These are phyloP conservation scores for Colletotrichum acutatum DNA, from an alignment of 2,329 filamentous ascomycete genomes.

Conservation along the genomic window DNA sequence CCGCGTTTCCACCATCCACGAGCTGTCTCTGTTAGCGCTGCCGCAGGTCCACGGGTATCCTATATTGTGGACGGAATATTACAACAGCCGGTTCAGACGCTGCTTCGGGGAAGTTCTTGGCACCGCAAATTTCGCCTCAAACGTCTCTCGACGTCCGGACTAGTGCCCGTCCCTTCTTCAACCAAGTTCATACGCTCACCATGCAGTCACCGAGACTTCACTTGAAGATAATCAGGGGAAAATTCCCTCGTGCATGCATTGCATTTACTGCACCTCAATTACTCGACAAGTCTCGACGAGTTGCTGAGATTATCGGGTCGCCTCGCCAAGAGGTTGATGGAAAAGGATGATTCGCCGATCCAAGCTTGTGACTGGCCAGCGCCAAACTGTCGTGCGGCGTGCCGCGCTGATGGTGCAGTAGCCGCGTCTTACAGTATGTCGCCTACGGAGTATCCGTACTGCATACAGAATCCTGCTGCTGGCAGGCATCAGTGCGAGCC, in stretches of 20 bases:
- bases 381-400: constrained; percentile 5
- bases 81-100: neutral
- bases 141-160: neutral
- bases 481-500: neutral
- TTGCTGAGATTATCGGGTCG: neutral
- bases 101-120: constrained; percentile 7
- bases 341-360: neutral
- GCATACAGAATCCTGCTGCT: neutral
- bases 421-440: neutral
- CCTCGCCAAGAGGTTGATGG: constrained; percentile 1
- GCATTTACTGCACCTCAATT: neutral
- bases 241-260: neutral
- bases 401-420: constrained; percentile 14
- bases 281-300: constrained; percentile 6
- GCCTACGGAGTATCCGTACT: neutral
- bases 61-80: constrained; percentile 17
- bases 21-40: constrained; percentile 16
- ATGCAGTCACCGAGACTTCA: constrained; percentile 11
- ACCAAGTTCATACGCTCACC: neutral
- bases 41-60: constrained; percentile 7
- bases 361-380: constrained; percentile 7
- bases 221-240: neutral
- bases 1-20: constrained; percentile 7
- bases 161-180: neutral
- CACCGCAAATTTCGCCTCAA: constrained; percentile 3